phyloP scores from a whole-genome alignment of 805 yeast species.

The Saccharomycopsis javanensis region DNA sequence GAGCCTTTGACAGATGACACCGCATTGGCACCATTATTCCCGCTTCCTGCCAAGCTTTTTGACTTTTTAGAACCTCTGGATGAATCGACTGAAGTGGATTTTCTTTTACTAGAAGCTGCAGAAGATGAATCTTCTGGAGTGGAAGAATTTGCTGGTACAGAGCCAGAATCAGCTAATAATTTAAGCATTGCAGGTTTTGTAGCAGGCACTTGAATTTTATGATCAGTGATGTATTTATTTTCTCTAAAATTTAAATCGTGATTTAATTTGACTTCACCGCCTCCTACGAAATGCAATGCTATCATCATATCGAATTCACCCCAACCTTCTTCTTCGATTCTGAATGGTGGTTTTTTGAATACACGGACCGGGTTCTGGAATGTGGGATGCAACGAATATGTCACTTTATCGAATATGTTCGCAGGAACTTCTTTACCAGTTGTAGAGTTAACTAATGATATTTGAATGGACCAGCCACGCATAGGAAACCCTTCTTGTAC shows the following conservation, averaged over 20 bases:
- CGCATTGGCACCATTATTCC: conserved; percentile 1
- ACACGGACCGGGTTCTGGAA: conserved; percentile 82
- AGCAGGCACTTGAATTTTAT: conserved; percentile 64
- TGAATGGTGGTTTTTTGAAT: conserved; percentile 75
- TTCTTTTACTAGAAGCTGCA: conserved; percentile 26
- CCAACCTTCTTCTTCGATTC: conserved; percentile 92
- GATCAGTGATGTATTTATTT: conserved; percentile 70
- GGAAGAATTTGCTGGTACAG: conserved; percentile 48
- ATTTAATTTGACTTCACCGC: conserved; percentile 80
- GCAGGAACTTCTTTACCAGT: conserved; percentile 83
- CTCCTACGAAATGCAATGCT: conserved; percentile 69
- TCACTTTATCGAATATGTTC: conserved; percentile 79
- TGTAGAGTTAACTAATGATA: conserved; percentile 56
- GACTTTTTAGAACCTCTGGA: conserved; percentile 11
- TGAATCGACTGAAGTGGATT: conserved; percentile 20
- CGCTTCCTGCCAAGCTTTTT: background rate
- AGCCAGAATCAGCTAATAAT: conserved; percentile 71
- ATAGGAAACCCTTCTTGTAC: conserved; percentile 88
- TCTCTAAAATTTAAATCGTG: conserved; percentile 85
- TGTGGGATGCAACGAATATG: conserved; percentile 91
- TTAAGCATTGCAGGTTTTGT: conserved; percentile 64
- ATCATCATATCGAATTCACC: conserved; percentile 92
- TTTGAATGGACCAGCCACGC: conserved; percentile 85
- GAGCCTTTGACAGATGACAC: conserved; percentile 48
- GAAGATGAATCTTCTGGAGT: conserved; percentile 19